Conservation (phyloP, 2,329 filamentous ascomycete genomes). For the Fusarium sp. region DNA sequence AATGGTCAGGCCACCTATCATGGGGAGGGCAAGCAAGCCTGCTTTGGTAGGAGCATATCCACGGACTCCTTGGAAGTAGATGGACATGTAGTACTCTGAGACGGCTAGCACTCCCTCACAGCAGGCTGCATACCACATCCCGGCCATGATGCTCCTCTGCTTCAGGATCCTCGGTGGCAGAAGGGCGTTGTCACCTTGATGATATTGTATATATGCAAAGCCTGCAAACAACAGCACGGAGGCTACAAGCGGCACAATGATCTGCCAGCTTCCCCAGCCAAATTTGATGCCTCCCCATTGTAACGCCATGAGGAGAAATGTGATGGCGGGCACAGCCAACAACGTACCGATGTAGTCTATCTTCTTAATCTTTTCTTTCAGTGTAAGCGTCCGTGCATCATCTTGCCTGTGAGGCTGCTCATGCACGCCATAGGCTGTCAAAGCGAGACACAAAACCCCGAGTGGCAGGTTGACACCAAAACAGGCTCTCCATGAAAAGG, state of each 20-base stretch:
- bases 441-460: constrained; percentile 23
- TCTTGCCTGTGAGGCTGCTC: constrained; percentile 8
- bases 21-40: constrained; percentile 38
- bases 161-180: constrained; percentile 35
- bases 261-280: constrained; percentile 39
- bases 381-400: background rate
- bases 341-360: constrained; percentile 29
- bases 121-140: constrained; percentile 41
- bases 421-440: constrained; percentile 36
- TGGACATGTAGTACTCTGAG: constrained; percentile 44
- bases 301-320: constrained; percentile 38
- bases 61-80: constrained; percentile 43
- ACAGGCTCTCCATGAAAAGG: constrained; percentile 41
- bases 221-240: constrained; percentile 16
- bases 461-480: constrained; percentile 41
- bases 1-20: constrained; percentile 35
- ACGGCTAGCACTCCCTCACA: constrained; percentile 38
- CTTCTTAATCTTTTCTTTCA: constrained; percentile 35
- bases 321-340: constrained; percentile 31
- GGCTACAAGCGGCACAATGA: constrained; percentile 32
- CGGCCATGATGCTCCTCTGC: constrained; percentile 41
- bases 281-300: constrained; percentile 43
- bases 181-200: constrained; percentile 32
- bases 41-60: constrained; percentile 36
- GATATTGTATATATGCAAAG: constrained; percentile 36